Conservation (phyloP, 495 filamentous ascomycete species). For the Usnea hakonensis region DNA sequence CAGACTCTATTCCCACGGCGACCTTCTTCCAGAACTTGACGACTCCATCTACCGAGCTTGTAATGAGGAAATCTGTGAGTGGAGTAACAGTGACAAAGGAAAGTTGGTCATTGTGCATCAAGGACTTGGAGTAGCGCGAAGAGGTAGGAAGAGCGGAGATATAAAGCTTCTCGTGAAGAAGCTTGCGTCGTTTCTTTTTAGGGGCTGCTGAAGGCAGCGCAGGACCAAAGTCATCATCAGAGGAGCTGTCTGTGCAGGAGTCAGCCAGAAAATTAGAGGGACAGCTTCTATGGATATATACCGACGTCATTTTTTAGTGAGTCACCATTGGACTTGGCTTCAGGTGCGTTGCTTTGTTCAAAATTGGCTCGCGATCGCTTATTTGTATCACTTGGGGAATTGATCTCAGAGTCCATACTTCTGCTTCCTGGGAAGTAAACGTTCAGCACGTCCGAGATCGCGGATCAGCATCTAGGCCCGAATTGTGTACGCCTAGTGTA, state of each 20-base stretch:
- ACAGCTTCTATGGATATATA: background rate
- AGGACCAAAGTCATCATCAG: slow-evolving; percentile 92
- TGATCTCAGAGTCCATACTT: background rate
- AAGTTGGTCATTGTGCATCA: slow-evolving; percentile 97
- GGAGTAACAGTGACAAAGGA: slow-evolving; percentile 81
- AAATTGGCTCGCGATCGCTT: slow-evolving; percentile 7
- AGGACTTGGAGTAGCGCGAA: slow-evolving; percentile 81
- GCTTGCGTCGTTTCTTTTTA: slow-evolving; percentile 78
- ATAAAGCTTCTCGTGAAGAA: slow-evolving; percentile 92
- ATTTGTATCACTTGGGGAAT: background rate
- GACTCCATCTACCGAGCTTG: slow-evolving; percentile 81
- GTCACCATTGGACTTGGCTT: background rate
- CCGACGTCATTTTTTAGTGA: background rate
- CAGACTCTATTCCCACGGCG: slow-evolving; percentile 83
- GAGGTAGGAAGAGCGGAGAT: slow-evolving; percentile 79
- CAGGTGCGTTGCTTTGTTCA: background rate
- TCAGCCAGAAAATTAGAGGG: background rate
- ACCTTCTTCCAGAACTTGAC: slow-evolving; percentile 99
- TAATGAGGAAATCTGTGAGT: slow-evolving; percentile 87
- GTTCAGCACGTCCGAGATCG: background rate
- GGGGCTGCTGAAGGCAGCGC: slow-evolving; percentile 66
- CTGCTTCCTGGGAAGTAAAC: background rate
- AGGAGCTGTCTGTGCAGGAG: slow-evolving; percentile 52
- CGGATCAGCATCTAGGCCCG: too few relatives aligned
- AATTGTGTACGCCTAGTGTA: too few relatives aligned